Conservation (phyloP, 192 early-diverging fungal species). For the Dissophora globulifera region DNA sequence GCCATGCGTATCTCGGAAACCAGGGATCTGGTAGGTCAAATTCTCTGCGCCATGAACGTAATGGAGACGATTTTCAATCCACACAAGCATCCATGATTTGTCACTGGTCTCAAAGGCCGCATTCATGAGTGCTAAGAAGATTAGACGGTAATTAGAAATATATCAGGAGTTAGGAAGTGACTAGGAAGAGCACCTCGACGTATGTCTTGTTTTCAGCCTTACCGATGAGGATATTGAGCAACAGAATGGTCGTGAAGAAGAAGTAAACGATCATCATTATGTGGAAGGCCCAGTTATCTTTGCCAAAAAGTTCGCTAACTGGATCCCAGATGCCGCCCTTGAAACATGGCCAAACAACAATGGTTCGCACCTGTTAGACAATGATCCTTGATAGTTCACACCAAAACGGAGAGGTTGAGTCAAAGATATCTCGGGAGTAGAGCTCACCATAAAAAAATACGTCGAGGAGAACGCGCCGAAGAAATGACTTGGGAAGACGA, state of each 20-base stretch:
- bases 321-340: constrained; percentile 33
- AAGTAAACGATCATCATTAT: constrained; percentile 30
- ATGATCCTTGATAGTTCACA: background rate
- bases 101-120: constrained; percentile 23
- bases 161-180: too few relatives aligned
- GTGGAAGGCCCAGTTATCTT: constrained; percentile 17
- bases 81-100: constrained; percentile 18
- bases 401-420: background rate
- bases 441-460: constrained; percentile 23
- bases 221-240: constrained; percentile 41
- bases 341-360: too few relatives aligned
- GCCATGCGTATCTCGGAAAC: constrained; percentile 3
- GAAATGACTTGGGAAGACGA: background rate
- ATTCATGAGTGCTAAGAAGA: constrained; percentile 28
- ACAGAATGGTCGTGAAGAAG: constrained; percentile 28
- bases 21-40: constrained; percentile 21
- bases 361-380: too few relatives aligned
- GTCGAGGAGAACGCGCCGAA: constrained; percentile 4
- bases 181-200: background rate
- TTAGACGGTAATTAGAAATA: too few relatives aligned
- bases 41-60: constrained; percentile 33
- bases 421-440: background rate
- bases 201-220: too few relatives aligned
- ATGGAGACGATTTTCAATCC: constrained; percentile 19
- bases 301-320: background rate